A percentile compares a stretch with the other conserved stretches of the same genome.
Evolutionary conservation across 768 basidiomycete species (phyloP).

Genomic region (Sutorius australiensis): DNA sequence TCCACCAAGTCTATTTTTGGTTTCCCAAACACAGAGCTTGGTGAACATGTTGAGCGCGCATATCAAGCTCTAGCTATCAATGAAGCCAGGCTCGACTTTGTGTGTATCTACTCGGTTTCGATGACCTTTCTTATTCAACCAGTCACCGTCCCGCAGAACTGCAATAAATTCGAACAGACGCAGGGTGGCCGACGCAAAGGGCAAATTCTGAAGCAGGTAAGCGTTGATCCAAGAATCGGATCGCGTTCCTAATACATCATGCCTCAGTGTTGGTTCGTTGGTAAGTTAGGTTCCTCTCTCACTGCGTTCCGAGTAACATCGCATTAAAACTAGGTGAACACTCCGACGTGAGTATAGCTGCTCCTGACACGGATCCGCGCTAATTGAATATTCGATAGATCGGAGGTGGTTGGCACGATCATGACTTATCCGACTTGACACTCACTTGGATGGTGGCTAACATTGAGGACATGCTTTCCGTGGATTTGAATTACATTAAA

Average conservation of each 20-base stretch:
- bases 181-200: slow-evolving; percentile 46
- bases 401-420: slow-evolving; percentile 65
- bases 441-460: slow-evolving; percentile 65
- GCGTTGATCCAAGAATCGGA: slow-evolving; percentile 2
- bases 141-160: slow-evolving; percentile 37
- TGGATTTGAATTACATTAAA: slow-evolving; percentile 53
- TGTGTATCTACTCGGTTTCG: slow-evolving; percentile 30
- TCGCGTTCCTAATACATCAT: slow-evolving; percentile 4
- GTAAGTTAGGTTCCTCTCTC: slow-evolving; percentile 32
- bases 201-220: slow-evolving; percentile 62
- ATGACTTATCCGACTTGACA: slow-evolving; percentile 64
- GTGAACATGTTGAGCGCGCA: slow-evolving; percentile 59
- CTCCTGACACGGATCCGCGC: not conserved
- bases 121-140: not conserved
- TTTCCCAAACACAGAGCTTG: slow-evolving; percentile 56
- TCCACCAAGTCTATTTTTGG: slow-evolving; percentile 55
- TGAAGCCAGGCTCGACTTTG: slow-evolving; percentile 66
- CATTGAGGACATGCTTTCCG: slow-evolving; percentile 49
- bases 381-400: slow-evolving; percentile 38
- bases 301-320: not conserved
- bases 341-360: slow-evolving; percentile 16
- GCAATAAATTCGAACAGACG: slow-evolving; percentile 62
- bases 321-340: slow-evolving; percentile 27
- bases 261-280: slow-evolving; percentile 68
- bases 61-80: slow-evolving; percentile 71